Evolutionary conservation across 176 grass and related monocot genomes (phyloP).

Genomic region (Eleusine indica): DNA sequence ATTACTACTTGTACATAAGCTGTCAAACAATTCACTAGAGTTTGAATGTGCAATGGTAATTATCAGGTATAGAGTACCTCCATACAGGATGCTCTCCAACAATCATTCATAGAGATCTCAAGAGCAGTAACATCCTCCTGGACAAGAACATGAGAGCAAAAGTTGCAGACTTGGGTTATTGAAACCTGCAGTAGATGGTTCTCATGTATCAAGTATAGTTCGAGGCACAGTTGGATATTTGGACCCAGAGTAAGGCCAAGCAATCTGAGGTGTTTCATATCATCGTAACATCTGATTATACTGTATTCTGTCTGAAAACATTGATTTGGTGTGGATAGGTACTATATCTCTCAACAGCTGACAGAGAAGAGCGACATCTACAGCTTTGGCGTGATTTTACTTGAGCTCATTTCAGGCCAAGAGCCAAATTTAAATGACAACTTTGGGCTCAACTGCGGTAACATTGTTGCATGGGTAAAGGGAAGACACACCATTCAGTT

Average conservation of each 20-base stretch:
- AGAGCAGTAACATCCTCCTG: conserved; percentile 96
- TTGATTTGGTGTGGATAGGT: conserved; percentile 56
- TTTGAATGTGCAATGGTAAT: background rate
- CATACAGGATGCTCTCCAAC: conserved; percentile 93
- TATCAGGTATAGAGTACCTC: conserved; percentile 94
- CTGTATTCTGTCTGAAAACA: background rate
- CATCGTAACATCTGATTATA: conserved; percentile 26
- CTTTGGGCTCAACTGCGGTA: conserved; percentile 87
- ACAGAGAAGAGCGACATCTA: conserved; percentile 97
- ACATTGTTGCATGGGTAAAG: conserved; percentile 94
- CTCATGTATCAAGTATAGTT: conserved; percentile 85
- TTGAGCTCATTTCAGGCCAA: conserved; percentile 92
- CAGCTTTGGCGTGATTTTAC: conserved; percentile 94
- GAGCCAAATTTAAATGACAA: conserved; percentile 91
- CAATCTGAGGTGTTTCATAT: background rate
- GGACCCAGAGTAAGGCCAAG: conserved; percentile 85
- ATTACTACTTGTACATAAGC: background rate
- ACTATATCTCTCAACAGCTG: conserved; percentile 91
- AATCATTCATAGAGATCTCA: conserved; percentile 92
- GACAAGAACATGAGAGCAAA: conserved; percentile 87
- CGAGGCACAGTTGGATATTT: conserved; percentile 90
- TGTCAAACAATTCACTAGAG: background rate
- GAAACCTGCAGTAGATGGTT: conserved; percentile 70
- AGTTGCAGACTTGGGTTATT: conserved; percentile 87
- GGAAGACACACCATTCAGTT: background rate